A percentile compares a stretch with the other conserved stretches of the same genome.
These are phyloP conservation scores for Albizia julibrissin DNA, from an alignment of 306 rosid genomes.

Conservation along the genomic window DNA sequence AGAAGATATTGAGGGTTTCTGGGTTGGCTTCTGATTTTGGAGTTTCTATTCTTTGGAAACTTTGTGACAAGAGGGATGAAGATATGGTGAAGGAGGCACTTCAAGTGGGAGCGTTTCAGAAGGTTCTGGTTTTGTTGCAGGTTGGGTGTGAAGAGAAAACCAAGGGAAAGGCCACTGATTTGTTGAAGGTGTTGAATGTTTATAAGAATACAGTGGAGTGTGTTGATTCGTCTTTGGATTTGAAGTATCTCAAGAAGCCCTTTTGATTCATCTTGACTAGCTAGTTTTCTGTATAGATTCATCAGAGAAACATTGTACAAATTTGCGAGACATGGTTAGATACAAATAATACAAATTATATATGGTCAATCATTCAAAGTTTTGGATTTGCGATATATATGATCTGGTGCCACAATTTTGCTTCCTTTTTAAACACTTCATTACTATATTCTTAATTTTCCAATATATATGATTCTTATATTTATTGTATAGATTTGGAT, in stretches of 20 bases:
- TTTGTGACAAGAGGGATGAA: conserved; percentile 43
- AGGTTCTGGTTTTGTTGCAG: conserved; percentile 76
- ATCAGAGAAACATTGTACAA: conserved; percentile 40
- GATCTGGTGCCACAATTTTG: neutral
- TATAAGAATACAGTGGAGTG: conserved; percentile 50
- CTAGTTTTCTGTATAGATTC: conserved; percentile 1
- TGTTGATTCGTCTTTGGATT: conserved; percentile 59
- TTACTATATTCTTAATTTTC: neutral
- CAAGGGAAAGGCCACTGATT: conserved; percentile 60
- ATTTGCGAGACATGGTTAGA: neutral
- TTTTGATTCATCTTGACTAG: conserved; percentile 23
- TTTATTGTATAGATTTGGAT: neutral
- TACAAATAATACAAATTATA: neutral
- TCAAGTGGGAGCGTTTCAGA: conserved; percentile 72
- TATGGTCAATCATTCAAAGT: conserved; percentile 17
- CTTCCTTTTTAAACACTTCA: neutral
- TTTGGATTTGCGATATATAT: neutral
- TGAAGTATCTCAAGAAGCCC: conserved; percentile 62
- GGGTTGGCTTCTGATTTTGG: conserved; percentile 53
- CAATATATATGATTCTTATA: neutral
- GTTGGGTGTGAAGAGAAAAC: conserved; percentile 63
- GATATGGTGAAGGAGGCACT: conserved; percentile 51
- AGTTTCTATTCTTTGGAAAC: conserved; percentile 69
- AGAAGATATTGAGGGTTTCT: conserved; percentile 75
- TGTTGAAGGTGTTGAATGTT: conserved; percentile 72